phyloP scores from a whole-genome alignment of 139 green algal genomes.

The Chlorella sp. region DNA sequence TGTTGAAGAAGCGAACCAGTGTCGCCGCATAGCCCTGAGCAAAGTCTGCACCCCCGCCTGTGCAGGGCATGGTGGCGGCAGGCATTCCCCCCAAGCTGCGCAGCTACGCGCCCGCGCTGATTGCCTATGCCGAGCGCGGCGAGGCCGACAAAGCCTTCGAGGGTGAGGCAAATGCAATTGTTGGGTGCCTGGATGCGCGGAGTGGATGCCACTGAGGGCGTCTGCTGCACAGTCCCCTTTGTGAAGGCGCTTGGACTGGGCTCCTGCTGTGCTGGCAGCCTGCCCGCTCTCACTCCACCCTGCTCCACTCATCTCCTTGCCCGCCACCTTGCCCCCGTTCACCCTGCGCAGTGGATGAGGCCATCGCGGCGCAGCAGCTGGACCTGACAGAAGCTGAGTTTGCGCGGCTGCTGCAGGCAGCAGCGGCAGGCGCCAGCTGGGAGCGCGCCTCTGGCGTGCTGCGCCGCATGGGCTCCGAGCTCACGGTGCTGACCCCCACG shows the following conservation, averaged over 20 bases:
- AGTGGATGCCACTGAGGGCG: no score
- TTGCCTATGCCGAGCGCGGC: slow-evolving; percentile 51
- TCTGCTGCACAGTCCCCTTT: no score
- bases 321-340: no score
- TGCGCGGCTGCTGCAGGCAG: slow-evolving; percentile 67
- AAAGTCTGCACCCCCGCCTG: no score
- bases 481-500: slow-evolving; percentile 56
- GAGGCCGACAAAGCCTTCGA: slow-evolving; percentile 43
- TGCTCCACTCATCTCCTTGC: no score
- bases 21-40: no score
- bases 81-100: slow-evolving; percentile 47
- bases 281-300: background rate
- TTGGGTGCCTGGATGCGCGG: no score
- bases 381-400: slow-evolving; percentile 81
- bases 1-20: no score
- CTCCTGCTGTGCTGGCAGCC: no score
- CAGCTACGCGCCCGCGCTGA: slow-evolving; percentile 62
- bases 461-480: slow-evolving; percentile 61
- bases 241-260: no score
- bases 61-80: slow-evolving; percentile 32
- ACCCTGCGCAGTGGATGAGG: slow-evolving; percentile 32
- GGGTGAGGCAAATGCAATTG: background rate
- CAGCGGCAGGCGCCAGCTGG: slow-evolving; percentile 46
- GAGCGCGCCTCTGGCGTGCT: slow-evolving; percentile 40
- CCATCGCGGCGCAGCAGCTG: slow-evolving; percentile 43